Base-by-base conservation (phyloP, 2,329 filamentous ascomycete species). In the Fusarium temperatum region DNA sequence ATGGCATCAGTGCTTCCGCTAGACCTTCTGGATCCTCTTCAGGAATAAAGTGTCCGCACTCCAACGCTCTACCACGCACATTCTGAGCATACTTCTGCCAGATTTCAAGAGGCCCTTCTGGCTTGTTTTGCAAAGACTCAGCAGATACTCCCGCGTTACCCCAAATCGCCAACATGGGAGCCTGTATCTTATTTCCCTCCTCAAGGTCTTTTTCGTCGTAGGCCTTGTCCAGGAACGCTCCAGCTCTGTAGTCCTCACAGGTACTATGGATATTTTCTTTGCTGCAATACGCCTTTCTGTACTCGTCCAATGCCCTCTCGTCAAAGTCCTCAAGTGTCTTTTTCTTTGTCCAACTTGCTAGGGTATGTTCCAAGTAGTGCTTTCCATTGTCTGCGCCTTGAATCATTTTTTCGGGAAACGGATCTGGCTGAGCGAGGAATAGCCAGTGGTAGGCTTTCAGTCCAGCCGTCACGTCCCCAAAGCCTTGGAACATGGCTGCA, bases 151-250 rank as follows among this genome's bases (percentile, higher is more conserved):
- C 45, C 2, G 26, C 14, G 6, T 48, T n/a, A 1, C 45, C 26
- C 45, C 45, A 48, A 0, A 48, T 3, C 4, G 20, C 26, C 45
- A 48, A 4, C 20, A 48, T 30, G 0, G 26, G 45, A 30, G 45
- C 4, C 20, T 17, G 26, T n/a, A 48, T 48, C 26, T n/a, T 48
- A 17, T 48, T 48, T 0, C 26, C 20, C 0, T 30, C 45, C 20
- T 17, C 0, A 4, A 48, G 0, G 8, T 30, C 45, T 0, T n/a
- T 48, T 17, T 48, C 45, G 0, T 48, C 45, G 7, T 48, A 48
- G 20, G 3, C 20, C 10, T n/a, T 48, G 6, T 48, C 45, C 6
- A 48, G 9, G 45, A 48, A 48, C 7, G 45, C 45, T 1, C 45
- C 45, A 30, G 45, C 26, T 48, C 26, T 48, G 10, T 30, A 48